These are phyloP conservation scores for Fraxinus floribunda DNA, from an alignment of 305 asterid species.

Conservation along the genomic window DNA sequence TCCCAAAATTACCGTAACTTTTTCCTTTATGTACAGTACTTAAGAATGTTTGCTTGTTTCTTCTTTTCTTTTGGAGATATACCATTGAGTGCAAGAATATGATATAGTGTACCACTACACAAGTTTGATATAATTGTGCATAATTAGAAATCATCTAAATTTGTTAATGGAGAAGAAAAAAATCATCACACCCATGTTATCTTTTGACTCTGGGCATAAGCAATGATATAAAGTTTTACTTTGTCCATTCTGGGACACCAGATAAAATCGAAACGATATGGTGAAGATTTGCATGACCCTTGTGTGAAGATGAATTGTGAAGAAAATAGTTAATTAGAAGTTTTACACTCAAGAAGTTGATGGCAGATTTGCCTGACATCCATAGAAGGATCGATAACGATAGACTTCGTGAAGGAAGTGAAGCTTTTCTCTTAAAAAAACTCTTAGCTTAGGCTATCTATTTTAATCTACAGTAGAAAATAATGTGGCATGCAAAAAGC, in stretches of 20 bases:
- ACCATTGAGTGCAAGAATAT: conserved; percentile 6
- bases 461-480: no score
- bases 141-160: not conserved
- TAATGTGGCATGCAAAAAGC: no score
- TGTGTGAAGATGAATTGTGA: not conserved
- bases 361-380: conserved; percentile 59
- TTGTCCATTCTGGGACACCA: not conserved
- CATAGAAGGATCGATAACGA: conserved; percentile 46
- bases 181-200: conserved; percentile 19
- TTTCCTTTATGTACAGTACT: conserved; percentile 32
- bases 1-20: conserved; percentile 23
- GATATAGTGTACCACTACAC: conserved; percentile 9
- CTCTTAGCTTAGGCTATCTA: no score
- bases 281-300: not conserved
- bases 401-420: conserved; percentile 21
- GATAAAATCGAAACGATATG: no score
- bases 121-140: conserved; percentile 17
- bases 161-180: conserved; percentile 15
- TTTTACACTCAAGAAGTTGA: conserved; percentile 58
- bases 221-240: no score
- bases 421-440: no score
- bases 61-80: conserved; percentile 14
- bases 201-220: conserved; percentile 24
- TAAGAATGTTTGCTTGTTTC: conserved; percentile 27
- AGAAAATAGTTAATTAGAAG: conserved; percentile 30